Evolutionary conservation across 2,329 filamentous ascomycete species (phyloP), one percentile per base, ranked within the genome.

Genomic region (Calonectria naviculata): DNA sequence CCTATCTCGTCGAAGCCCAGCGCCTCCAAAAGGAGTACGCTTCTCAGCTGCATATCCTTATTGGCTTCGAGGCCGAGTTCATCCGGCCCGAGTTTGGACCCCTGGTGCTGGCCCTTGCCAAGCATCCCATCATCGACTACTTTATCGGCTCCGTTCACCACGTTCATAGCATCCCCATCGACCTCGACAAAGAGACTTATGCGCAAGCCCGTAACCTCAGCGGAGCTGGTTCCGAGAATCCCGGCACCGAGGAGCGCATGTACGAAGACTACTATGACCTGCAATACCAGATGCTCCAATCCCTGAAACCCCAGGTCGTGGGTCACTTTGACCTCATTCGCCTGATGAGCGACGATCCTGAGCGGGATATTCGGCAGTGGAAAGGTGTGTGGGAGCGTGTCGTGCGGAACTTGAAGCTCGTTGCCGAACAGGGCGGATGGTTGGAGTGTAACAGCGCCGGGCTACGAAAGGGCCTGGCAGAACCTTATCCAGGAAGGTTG

Each of bases 71-170:
- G 83, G 90, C 91, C 65, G 97, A 99, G 81, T 99, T 94, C 92
- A 97, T 98, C 81, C 92, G 95, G 8, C 88, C 92, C 0, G 88
- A 86, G 4, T 90, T 92, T 76, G 83, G 82, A 0, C 73, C 85
- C 2, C 84, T 93, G 56, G 92, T 97, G 70, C 76, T 82, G 13
- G 88, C 94, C 4, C 87, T 94, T 24, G 81, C 87, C 12, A 85
- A 92, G 26, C 80, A 87, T 8, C 87, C 94, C 44, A 83, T 85
- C 12, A 89, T 97, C 72, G 96, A 98, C 84, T 94, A 97, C 84
- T 98, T 98, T 85, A 89, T 99, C 80, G 97, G 97, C 69, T 97
- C 94, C 1, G 89, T 98, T 60, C 97, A 99, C 84, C 97, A 99
- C 83, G 93, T 95, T 9, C 91, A 94, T 79, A 92, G 92, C 19